Percentiles rank a stretch among this genome's conserved stretches.
These are phyloP conservation scores for Ceratobasidium sp. DNA, from an alignment of 1,284 basidiomycete species.

Conservation along the genomic window DNA sequence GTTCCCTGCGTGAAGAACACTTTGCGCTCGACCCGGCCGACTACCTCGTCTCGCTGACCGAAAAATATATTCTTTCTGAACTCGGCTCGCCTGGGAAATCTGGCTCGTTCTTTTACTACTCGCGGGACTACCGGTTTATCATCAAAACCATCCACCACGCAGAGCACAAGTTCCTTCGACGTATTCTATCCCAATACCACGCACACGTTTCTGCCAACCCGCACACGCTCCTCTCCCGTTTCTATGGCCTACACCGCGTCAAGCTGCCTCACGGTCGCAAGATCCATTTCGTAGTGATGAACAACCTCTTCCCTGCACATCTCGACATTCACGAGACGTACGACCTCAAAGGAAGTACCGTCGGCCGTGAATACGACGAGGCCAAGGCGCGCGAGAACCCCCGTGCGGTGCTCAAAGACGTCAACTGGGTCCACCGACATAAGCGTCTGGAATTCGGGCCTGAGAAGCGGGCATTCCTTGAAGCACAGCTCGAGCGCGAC, in stretches of 20 bases:
- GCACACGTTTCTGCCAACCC: slow-evolving; percentile 90
- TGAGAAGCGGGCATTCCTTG: slow-evolving; percentile 89
- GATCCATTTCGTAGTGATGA: slow-evolving; percentile 99
- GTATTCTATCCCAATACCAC: slow-evolving; percentile 88
- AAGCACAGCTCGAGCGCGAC: slow-evolving; percentile 90
- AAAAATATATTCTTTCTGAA: slow-evolving; percentile 97
- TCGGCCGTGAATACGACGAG: slow-evolving; percentile 89
- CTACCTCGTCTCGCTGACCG: slow-evolving; percentile 94
- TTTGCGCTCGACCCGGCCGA: slow-evolving; percentile 98
- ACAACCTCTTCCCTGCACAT: slow-evolving; percentile 98
- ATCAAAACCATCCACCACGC: slow-evolving; percentile 98
- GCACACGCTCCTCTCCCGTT: slow-evolving; percentile 91
- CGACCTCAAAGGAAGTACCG: slow-evolving; percentile 94
- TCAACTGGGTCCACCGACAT: slow-evolving; percentile 92
- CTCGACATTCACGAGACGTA: slow-evolving; percentile 98
- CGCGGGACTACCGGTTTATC: slow-evolving; percentile 98
- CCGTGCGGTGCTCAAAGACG: slow-evolving; percentile 91
- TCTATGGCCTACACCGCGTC: slow-evolving; percentile 97
- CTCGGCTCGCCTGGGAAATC: slow-evolving; percentile 99
- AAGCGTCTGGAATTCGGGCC: slow-evolving; percentile 89
- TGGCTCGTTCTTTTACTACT: slow-evolving; percentile 99
- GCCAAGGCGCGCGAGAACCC: slow-evolving; percentile 84
- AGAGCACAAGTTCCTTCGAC: slow-evolving; percentile 93
- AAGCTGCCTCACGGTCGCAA: slow-evolving; percentile 94
- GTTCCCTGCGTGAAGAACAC: slow-evolving; percentile 91